These are phyloP conservation scores for Lepidium aucheri DNA, from an alignment of 345 rosid genomes.

Conservation along the genomic window DNA sequence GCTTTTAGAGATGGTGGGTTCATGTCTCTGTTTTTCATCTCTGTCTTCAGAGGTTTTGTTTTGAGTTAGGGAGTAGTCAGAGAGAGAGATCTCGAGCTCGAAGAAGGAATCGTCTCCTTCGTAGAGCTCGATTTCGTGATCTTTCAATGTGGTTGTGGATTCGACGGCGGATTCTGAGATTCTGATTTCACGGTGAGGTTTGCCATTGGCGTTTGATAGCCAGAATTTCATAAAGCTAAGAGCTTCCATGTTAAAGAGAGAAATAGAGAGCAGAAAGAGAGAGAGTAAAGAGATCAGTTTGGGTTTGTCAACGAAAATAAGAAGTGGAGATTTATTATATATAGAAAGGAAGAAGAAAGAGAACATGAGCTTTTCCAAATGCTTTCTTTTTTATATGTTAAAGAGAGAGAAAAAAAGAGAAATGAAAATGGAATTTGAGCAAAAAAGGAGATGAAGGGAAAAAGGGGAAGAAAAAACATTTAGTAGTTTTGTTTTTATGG, in stretches of 20 bases:
- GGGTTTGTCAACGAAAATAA: slow-evolving; percentile 23
- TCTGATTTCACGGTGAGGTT: slow-evolving; percentile 27
- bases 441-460: neutral
- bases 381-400: neutral
- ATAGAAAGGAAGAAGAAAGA: slow-evolving; percentile 9
- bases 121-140: slow-evolving; percentile 28
- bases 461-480: neutral
- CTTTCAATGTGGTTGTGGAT: slow-evolving; percentile 14
- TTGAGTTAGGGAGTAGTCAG: slow-evolving; percentile 25
- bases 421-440: slow-evolving; percentile 7
- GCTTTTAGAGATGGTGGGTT: slow-evolving; percentile 36
- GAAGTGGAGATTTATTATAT: neutral
- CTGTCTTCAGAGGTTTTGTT: slow-evolving; percentile 5
- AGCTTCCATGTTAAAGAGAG: slow-evolving; percentile 53
- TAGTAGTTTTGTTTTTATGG: neutral
- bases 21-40: slow-evolving; percentile 10
- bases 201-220: slow-evolving; percentile 30
- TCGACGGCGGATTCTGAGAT: slow-evolving; percentile 13
- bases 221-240: slow-evolving; percentile 55
- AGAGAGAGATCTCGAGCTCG: slow-evolving; percentile 69
- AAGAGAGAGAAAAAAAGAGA: neutral
- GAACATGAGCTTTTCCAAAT: slow-evolving; percentile 37
- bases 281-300: neutral
- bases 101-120: slow-evolving; percentile 89
- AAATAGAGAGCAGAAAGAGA: neutral